Evolutionary conservation across 768 basidiomycete species (phyloP).

Genomic region (Dioszegia hungarica): DNA sequence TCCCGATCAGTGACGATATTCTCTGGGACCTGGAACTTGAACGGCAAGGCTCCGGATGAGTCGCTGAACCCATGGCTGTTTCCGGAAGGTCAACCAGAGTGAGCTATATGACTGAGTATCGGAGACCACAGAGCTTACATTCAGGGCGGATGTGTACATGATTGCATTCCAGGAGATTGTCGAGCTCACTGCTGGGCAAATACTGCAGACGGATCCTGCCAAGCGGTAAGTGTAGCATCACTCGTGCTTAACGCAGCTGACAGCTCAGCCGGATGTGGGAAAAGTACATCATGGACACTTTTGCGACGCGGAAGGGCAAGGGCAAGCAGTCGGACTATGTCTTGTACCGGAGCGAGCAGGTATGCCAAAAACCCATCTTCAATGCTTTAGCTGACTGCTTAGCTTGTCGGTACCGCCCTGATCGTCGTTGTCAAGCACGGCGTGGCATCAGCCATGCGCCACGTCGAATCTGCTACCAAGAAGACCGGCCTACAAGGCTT

Average conservation of each 20-base stretch:
- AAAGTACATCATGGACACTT: conserved; percentile 67
- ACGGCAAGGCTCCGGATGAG: conserved; percentile 80
- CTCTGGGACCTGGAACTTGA: conserved; percentile 92
- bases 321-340: conserved; percentile 71
- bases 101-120: conserved; percentile 39
- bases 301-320: conserved; percentile 65
- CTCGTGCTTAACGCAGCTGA: conserved; percentile 1
- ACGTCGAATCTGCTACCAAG: conserved; percentile 84
- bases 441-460: conserved; percentile 71
- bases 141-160: conserved; percentile 69
- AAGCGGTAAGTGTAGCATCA: conserved; percentile 58
- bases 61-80: conserved; percentile 83
- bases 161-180: conserved; percentile 97
- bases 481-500: conserved; percentile 72
- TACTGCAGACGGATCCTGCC: conserved; percentile 90
- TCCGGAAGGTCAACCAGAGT: conserved; percentile 59
- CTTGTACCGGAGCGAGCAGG: conserved; percentile 87
- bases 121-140: neutral
- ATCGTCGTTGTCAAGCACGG: conserved; percentile 76
- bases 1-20: conserved; percentile 69
- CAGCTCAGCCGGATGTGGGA: conserved; percentile 78
- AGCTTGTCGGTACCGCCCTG: conserved; percentile 85
- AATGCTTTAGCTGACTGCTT: conserved; percentile 50
- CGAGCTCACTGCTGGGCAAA: conserved; percentile 93
- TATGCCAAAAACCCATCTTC: conserved; percentile 38